Conservation (phyloP, 768 basidiomycete genomes). For the Astraeus odoratus region DNA sequence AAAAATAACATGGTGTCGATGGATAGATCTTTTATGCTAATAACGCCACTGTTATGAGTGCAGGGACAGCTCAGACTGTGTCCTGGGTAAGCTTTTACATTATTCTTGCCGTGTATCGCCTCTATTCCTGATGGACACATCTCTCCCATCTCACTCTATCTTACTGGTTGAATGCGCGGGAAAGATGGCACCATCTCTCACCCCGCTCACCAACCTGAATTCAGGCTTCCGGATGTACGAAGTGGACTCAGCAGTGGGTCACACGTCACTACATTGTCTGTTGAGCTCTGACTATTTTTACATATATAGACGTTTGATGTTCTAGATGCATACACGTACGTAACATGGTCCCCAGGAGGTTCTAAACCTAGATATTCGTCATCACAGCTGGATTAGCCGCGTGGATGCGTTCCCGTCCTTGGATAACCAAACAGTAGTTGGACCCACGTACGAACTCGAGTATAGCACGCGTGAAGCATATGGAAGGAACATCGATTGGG, state of each 20-base stretch:
- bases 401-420: slow-evolving; percentile 51
- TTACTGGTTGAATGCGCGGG: neutral
- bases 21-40: slow-evolving; percentile 62
- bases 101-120: neutral
- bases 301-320: slow-evolving; percentile 63
- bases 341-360: neutral
- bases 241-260: slow-evolving; percentile 30
- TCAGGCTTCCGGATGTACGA: slow-evolving; percentile 54
- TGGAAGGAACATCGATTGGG: slow-evolving; percentile 49
- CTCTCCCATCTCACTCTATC: neutral
- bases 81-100: slow-evolving; percentile 35
- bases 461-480: slow-evolving; percentile 67
- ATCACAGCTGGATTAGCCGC: slow-evolving; percentile 52
- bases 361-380: neutral
- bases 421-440: slow-evolving; percentile 46
- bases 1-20: neutral
- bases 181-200: slow-evolving; percentile 47
- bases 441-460: slow-evolving; percentile 54
- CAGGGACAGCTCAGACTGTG: slow-evolving; percentile 44
- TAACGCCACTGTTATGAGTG: slow-evolving; percentile 54
- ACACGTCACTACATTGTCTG: neutral
- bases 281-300: neutral
- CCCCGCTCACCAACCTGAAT: slow-evolving; percentile 62
- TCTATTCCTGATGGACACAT: neutral
- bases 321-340: slow-evolving; percentile 67